Evolutionary conservation across 2,329 filamentous ascomycete species (phyloP).

Genomic region (Pseudocercospora pini-densiflorae): DNA sequence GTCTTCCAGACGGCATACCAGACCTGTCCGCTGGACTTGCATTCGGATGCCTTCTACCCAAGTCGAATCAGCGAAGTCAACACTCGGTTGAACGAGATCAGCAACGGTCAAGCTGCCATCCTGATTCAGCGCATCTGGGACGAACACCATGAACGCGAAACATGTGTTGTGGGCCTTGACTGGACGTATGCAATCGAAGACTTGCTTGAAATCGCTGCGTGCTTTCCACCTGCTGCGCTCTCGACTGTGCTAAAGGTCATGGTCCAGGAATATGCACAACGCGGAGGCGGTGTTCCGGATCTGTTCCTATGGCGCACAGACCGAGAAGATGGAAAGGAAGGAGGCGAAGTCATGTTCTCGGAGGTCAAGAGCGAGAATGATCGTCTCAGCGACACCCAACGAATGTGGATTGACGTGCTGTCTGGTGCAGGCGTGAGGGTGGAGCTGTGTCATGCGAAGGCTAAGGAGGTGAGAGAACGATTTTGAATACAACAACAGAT

Average conservation of each 20-base stretch:
- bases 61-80: slow-evolving; percentile 89
- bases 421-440: slow-evolving; percentile 83
- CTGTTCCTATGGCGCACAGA: slow-evolving; percentile 78
- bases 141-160: slow-evolving; percentile 69
- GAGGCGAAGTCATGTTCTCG: slow-evolving; percentile 45
- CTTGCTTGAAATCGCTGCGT: slow-evolving; percentile 75
- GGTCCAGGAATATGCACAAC: slow-evolving; percentile 88
- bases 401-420: slow-evolving; percentile 95
- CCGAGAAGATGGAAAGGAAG: slow-evolving; percentile 29
- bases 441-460: slow-evolving; percentile 73
- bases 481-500: neutral
- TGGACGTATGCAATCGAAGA: slow-evolving; percentile 86
- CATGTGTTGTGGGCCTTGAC: slow-evolving; percentile 88
- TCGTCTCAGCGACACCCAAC: slow-evolving; percentile 90
- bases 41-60: slow-evolving; percentile 90
- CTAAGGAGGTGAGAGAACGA: slow-evolving; percentile 53
- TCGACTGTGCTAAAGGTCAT: slow-evolving; percentile 89
- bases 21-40: slow-evolving; percentile 88
- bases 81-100: slow-evolving; percentile 80
- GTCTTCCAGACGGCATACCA: slow-evolving; percentile 97
- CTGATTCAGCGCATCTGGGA: slow-evolving; percentile 73
- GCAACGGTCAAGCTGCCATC: slow-evolving; percentile 73
- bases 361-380: slow-evolving; percentile 72
- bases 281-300: slow-evolving; percentile 89
- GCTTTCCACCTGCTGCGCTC: slow-evolving; percentile 80